phyloP scores from a whole-genome alignment of 371 early-diverging fungal genomes.

The Batkoa obscura region DNA sequence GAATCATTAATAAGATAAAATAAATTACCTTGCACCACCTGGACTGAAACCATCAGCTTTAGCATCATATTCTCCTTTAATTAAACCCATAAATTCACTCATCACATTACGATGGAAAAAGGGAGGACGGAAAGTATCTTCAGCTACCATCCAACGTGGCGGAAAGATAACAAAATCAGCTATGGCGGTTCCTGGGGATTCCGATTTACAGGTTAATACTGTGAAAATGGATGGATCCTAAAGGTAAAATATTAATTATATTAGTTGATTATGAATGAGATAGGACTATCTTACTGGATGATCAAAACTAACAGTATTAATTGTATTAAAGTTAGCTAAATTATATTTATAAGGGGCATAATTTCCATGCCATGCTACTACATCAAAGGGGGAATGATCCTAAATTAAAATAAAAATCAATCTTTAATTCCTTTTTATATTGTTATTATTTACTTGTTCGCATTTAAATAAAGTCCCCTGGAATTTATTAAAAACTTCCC shows the following conservation, averaged over 20 bases:
- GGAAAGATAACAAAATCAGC: slow-evolving; percentile 96
- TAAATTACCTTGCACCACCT: slow-evolving; percentile 44
- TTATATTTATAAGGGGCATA: slow-evolving; percentile 93
- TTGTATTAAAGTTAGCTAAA: slow-evolving; percentile 57
- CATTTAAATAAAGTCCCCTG: slow-evolving; percentile 56
- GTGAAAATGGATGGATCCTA: slow-evolving; percentile 84
- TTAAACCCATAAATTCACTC: slow-evolving; percentile 94
- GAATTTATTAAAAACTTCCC: slow-evolving; percentile 62
- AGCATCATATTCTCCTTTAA: slow-evolving; percentile 81
- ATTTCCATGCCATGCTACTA: slow-evolving; percentile 97
- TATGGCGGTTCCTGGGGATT: slow-evolving; percentile 70
- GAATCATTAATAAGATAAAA: too few species aligned
- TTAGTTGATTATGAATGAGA: too few species aligned
- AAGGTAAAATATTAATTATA: too few species aligned
- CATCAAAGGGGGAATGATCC: slow-evolving; percentile 80
- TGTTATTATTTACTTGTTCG: slow-evolving; percentile 18
- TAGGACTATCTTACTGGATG: slow-evolving; percentile 23
- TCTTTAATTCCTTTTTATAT: neutral
- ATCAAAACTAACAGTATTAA: slow-evolving; percentile 83
- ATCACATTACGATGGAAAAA: slow-evolving; percentile 91
- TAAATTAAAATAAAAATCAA: slow-evolving; percentile 5
- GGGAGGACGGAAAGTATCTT: slow-evolving; percentile 85
- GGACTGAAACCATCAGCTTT: slow-evolving; percentile 80
- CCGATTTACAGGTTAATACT: slow-evolving; percentile 78
- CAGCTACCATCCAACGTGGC: slow-evolving; percentile 87